phyloP scores from a whole-genome alignment of 2,329 filamentous ascomycete genomes.

The Fusarium concolor region DNA sequence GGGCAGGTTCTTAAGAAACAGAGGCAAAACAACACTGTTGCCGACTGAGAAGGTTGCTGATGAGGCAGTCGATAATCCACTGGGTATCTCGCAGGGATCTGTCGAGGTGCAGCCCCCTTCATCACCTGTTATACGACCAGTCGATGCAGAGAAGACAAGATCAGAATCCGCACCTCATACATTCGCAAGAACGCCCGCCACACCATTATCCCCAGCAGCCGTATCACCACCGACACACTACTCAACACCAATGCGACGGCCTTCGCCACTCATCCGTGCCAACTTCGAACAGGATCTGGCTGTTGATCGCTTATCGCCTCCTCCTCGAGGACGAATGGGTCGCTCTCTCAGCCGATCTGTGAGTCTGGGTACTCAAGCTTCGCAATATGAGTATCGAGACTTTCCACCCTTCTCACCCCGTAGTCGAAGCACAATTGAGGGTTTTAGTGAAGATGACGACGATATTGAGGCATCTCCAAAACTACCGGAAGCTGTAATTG shows the following conservation, averaged over 20 bases:
- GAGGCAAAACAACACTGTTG: conserved; percentile 46
- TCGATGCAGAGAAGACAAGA: conserved; percentile 40
- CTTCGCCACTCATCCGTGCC: conserved; percentile 51
- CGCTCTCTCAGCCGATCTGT: conserved; percentile 51
- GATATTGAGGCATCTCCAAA: conserved; percentile 49
- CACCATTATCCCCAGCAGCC: conserved; percentile 44
- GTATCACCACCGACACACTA: conserved; percentile 47
- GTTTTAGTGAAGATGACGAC: conserved; percentile 39
- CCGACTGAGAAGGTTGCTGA: conserved; percentile 2
- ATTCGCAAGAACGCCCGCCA: conserved; percentile 22
- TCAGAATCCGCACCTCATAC: conserved; percentile 48
- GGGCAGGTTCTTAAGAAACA: conserved; percentile 45
- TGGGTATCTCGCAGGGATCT: conserved; percentile 50
- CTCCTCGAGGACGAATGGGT: conserved; percentile 46
- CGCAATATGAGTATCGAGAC: conserved; percentile 50
- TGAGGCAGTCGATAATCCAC: conserved; percentile 46
- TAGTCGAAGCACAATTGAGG: conserved; percentile 48
- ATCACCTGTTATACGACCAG: conserved; percentile 50
- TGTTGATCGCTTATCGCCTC: conserved; percentile 54
- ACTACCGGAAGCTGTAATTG: conserved; percentile 51
- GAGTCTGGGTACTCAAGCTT: conserved; percentile 50
- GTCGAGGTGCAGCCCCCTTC: conserved; percentile 39
- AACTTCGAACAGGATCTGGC: conserved; percentile 55
- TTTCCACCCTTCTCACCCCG: conserved; percentile 54
- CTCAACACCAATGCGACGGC: conserved; percentile 47